phyloP scores from a whole-genome alignment of 768 basidiomycete species.

The Mycena crocata region DNA sequence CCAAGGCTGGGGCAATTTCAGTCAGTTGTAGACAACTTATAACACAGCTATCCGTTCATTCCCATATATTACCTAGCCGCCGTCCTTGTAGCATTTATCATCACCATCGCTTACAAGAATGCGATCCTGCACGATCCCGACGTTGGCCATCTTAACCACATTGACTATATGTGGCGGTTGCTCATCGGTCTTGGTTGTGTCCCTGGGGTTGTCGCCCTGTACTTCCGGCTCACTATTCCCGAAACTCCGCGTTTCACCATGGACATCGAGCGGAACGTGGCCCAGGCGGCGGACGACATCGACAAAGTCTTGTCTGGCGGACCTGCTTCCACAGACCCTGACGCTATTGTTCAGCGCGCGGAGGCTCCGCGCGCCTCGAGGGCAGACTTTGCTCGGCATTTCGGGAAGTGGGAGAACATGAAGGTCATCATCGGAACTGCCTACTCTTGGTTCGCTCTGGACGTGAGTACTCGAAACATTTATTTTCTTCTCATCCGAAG shows the following conservation, averaged over 20 bases:
- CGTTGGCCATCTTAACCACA: conserved; percentile 46
- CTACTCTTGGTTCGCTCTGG: conserved; percentile 92
- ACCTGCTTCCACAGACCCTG: neutral
- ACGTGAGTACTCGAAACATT: conserved; percentile 64
- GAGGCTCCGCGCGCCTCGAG: conserved; percentile 75
- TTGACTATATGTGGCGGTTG: conserved; percentile 88
- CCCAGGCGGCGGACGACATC: conserved; percentile 79
- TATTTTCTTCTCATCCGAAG: neutral
- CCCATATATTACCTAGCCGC: conserved; percentile 64
- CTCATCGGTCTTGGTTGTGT: conserved; percentile 90
- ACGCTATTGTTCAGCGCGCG: conserved; percentile 59
- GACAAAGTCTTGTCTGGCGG: conserved; percentile 61
- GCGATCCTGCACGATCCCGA: neutral
- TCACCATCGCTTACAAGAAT: neutral
- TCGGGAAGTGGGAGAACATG: conserved; percentile 78
- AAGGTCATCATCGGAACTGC: conserved; percentile 83
- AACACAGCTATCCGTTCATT: neutral
- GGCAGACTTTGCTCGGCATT: conserved; percentile 76
- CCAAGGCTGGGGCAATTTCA: conserved; percentile 90
- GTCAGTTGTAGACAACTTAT: conserved; percentile 50
- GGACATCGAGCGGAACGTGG: conserved; percentile 89
- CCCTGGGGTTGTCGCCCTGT: conserved; percentile 83
- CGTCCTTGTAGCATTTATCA: conserved; percentile 60
- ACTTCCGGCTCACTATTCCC: conserved; percentile 93
- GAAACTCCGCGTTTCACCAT: conserved; percentile 93